Evolutionary conservation across 306 rosid species (phyloP).

Genomic region (Hippophae rhamnoides): DNA sequence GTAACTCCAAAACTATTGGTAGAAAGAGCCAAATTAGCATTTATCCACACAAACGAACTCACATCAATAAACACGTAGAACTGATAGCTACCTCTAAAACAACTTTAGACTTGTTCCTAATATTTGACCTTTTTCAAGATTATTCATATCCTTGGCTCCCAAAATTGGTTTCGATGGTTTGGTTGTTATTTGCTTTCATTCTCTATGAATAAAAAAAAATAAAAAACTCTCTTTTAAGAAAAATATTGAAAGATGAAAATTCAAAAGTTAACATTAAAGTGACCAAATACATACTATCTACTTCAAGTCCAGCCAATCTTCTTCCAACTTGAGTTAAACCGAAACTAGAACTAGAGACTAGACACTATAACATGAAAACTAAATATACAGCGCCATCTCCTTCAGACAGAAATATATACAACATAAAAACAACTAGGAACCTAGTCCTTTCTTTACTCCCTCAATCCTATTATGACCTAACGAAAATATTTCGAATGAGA

Average conservation of each 20-base stretch:
- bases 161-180: no score
- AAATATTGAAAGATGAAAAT: not conserved
- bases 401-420: constrained; percentile 27
- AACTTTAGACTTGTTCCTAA: no score
- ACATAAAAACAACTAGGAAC: constrained; percentile 13
- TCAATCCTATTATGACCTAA: not conserved
- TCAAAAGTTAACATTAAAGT: not conserved
- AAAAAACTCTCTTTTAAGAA: not conserved
- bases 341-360: constrained; percentile 7
- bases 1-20: no score
- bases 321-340: not conserved
- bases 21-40: no score
- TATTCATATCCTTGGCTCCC: no score
- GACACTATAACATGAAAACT: constrained; percentile 21
- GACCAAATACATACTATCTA: not conserved
- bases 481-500: constrained; percentile 23
- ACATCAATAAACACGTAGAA: no score
- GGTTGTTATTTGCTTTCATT: no score
- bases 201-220: no score
- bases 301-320: not conserved
- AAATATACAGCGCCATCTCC: constrained; percentile 25
- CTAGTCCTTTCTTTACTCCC: constrained; percentile 13
- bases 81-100: no score
- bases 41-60: no score
- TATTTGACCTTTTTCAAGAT: constrained; percentile 5